Evolutionary conservation across 2,329 filamentous ascomycete genomes (phyloP).

Genomic region (Microcyclosporella mali): DNA sequence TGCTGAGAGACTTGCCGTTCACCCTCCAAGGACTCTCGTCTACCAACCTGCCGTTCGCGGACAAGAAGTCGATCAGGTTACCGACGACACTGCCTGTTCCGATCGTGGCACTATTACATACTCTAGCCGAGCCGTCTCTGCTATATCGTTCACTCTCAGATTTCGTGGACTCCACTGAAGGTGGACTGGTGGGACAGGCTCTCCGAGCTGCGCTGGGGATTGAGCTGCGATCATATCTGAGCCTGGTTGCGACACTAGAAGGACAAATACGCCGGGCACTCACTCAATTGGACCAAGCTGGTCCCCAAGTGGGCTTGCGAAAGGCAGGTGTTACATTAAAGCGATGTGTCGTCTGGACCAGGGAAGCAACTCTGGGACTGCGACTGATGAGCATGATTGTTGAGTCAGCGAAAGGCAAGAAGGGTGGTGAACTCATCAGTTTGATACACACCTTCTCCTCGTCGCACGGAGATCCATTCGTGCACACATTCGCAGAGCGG

Average conservation of each 20-base stretch:
- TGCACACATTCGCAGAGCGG: slow-evolving; percentile 85
- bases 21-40: slow-evolving; percentile 90
- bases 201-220: slow-evolving; percentile 76
- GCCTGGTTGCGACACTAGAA: slow-evolving; percentile 85
- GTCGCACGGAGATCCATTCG: slow-evolving; percentile 90
- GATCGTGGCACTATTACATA: slow-evolving; percentile 78
- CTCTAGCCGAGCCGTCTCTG: slow-evolving; percentile 86
- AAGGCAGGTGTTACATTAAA: slow-evolving; percentile 91
- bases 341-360: slow-evolving; percentile 92
- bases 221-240: slow-evolving; percentile 83
- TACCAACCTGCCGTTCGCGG: slow-evolving; percentile 70
- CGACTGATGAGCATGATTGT: slow-evolving; percentile 91
- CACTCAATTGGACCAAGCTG: slow-evolving; percentile 62
- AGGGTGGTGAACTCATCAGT: slow-evolving; percentile 86
- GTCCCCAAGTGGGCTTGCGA: slow-evolving; percentile 64
- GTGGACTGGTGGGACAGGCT: slow-evolving; percentile 86
- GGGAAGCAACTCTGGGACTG: slow-evolving; percentile 92
- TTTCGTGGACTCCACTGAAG: slow-evolving; percentile 75
- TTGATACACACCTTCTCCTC: slow-evolving; percentile 90
- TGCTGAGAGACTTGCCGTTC: slow-evolving; percentile 70
- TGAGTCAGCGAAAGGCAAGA: slow-evolving; percentile 77
- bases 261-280: slow-evolving; percentile 82
- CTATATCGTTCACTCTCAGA: slow-evolving; percentile 73
- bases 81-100: slow-evolving; percentile 76
- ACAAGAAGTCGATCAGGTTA: slow-evolving; percentile 63